These are phyloP conservation scores for Hypericum perforatum DNA, from an alignment of 345 rosid species.

Conservation along the genomic window DNA sequence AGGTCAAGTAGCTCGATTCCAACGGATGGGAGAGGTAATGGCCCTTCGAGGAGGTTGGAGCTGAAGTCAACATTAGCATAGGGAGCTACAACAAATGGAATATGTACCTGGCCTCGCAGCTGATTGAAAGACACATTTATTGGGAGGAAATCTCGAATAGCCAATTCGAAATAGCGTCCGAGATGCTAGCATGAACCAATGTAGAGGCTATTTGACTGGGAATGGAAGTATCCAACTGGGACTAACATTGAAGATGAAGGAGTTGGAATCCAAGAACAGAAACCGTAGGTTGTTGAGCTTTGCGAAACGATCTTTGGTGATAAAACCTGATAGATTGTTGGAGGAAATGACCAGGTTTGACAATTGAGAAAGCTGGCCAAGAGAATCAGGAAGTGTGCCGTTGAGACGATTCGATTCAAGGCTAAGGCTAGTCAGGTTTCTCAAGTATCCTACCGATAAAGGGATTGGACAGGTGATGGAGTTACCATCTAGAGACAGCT, in stretches of 20 bases:
- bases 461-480: not conserved
- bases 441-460: not conserved
- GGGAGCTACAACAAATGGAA: not conserved
- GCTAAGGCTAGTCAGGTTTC: not conserved
- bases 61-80: slow-evolving; percentile 1
- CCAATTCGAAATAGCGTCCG: not conserved
- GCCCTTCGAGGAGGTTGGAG: slow-evolving; percentile 5
- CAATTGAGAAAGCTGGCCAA: slow-evolving; percentile 2
- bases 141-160: not conserved
- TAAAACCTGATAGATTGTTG: not conserved
- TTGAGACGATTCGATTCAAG: not conserved
- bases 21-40: slow-evolving; percentile 1
- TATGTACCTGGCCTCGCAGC: not conserved
- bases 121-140: slow-evolving; percentile 2
- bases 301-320: not conserved
- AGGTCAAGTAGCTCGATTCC: slow-evolving; percentile 14
- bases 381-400: slow-evolving; percentile 1
- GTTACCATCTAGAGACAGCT: not conserved
- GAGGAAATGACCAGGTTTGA: not conserved
- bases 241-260: slow-evolving; percentile 1
- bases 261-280: not conserved
- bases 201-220: not conserved
- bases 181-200: slow-evolving; percentile 6
- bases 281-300: not conserved
- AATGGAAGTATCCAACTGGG: slow-evolving; percentile 1